Evolutionary conservation across 768 basidiomycete species (phyloP), one percentile per base, ranked within the genome.

Genomic region (Agaricus blazei): DNA sequence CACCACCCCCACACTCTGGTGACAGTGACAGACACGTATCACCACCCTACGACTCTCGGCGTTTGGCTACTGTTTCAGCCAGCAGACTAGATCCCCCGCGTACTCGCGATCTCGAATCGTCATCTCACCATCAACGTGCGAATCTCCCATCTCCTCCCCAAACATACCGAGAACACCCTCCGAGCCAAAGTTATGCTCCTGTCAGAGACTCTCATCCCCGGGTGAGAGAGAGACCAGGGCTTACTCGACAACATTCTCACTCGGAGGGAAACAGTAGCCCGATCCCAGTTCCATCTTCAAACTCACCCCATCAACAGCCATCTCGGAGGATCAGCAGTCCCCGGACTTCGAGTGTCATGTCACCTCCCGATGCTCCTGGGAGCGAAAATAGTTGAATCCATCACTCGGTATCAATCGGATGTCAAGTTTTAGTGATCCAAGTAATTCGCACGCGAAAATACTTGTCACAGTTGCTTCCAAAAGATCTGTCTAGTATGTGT

Each of bases 1-100:
- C 64, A 50, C 63, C 69, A 3, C 51, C 52, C 28, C 44, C 36
- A 14, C 52, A 55, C 24, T 31, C 40, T 11, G 46, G 54, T 5
- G 74, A 72, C 31, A 65, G 68, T 37, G 76, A 78, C 48, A 66
- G 67, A 42, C 73, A 70, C 37, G 79, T 82, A 14, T 77, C 77
- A 2, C 77, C 74, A 15, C 75, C 82, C 5, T 75, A 77, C 56
- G 80, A 84, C 51, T 64, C 77, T 15, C 67, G 80, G 45, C 73
- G 81, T 14, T 68, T 48, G 29, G 48, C 76, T 27, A 81, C 82
- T 0, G 66, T 79, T 40, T 76, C 80, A 23, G 75, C 78, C 11
- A 70, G 69, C 37, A 76, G 83, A 40, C 64, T 80, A 51, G 83
- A 85, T 37, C 72, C 78, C 31, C 66, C 65, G 26, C 70, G 71